Base-by-base conservation (phyloP, 352 stramenopile species). In the Globisporangium spiculum region DNA sequence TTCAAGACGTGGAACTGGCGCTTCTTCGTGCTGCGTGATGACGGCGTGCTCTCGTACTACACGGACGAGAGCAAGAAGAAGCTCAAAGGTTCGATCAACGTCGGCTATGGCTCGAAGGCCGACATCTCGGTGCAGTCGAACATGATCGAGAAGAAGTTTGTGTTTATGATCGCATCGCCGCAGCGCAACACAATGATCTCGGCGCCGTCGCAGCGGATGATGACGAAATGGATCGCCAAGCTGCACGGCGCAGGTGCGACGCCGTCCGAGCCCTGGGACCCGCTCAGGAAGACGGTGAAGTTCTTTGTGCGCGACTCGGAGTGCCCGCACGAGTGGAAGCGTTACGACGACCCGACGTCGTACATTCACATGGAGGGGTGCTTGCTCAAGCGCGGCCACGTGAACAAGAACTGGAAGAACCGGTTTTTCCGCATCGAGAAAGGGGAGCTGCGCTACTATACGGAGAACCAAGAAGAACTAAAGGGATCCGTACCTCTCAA, bases 1-100 rank as follows among this genome's bases (percentile, higher is more conserved):
- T 93, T 96, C 72, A 95, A 96, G 81, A 94, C 89, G 58, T 95
- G 89, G 89, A 94, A 96, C 68, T 93, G 81, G 86, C 85, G 87
- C 50, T 95, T 93, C 76, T 96, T 96, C 63, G 89, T 95, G 58
- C 74, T 96, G 53, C 83, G 85, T 20, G 75, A 88, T 56, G 87
- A 95, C 70, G 86, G 89, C 36, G 80, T 92, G 55, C 76, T 96
- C 62, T 88, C 83, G 8, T 96, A 96, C 65, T 96, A 93, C 66
- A 78, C 73, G 0, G 84, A 93, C 66, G 84, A 93, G 64, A 79
- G 84, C 44, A 76, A 88, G 46, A 84, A 82, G 63, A 92, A 89
- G 73, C 75, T 87, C 20, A 96, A 96, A 52, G 89, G 89, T 3
- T 85, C 83, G 20, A 87, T 96, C 27, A 79, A 92, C 55, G 86